A percentile compares a stretch with the other conserved stretches of the same genome.
Conservation (phyloP, 108 stramenopile species). For the Phaeodactylum tricornutum region DNA sequence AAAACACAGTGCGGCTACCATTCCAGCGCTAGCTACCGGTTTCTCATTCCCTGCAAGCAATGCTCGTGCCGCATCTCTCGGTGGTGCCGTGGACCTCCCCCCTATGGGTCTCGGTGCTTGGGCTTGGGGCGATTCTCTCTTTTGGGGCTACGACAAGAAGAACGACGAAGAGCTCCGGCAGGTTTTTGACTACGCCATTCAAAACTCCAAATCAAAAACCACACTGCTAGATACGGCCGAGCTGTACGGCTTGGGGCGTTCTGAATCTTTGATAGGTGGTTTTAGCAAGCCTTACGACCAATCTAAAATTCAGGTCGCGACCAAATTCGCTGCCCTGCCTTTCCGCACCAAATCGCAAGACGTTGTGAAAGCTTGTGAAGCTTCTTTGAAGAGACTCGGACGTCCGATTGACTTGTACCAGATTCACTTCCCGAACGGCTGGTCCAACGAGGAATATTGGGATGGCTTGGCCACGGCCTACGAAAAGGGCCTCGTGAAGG, state of each 20-base stretch:
- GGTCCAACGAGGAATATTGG: slow-evolving; percentile 66
- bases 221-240: slow-evolving; percentile 78
- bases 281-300: slow-evolving; percentile 20
- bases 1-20: no score
- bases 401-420: slow-evolving; percentile 77
- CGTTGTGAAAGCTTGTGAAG: slow-evolving; percentile 69
- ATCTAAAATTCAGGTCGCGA: slow-evolving; percentile 29
- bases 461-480: slow-evolving; percentile 60
- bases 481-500: slow-evolving; percentile 53
- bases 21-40: no score
- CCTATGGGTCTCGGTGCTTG: slow-evolving; percentile 72
- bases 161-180: slow-evolving; percentile 46
- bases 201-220: slow-evolving; percentile 4
- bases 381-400: slow-evolving; percentile 45
- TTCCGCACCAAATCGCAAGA: slow-evolving; percentile 46
- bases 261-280: slow-evolving; percentile 54
- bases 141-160: slow-evolving; percentile 75
- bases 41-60: no score
- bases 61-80: no score
- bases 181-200: slow-evolving; percentile 54
- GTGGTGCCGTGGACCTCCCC: slow-evolving; percentile 15
- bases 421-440: slow-evolving; percentile 72
- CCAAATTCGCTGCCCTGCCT: slow-evolving; percentile 80
- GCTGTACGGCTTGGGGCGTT: slow-evolving; percentile 72
- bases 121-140: slow-evolving; percentile 79